These are phyloP conservation scores for Yarrowia phangngaensis DNA, from an alignment of 805 yeast genomes.

Conservation along the genomic window DNA sequence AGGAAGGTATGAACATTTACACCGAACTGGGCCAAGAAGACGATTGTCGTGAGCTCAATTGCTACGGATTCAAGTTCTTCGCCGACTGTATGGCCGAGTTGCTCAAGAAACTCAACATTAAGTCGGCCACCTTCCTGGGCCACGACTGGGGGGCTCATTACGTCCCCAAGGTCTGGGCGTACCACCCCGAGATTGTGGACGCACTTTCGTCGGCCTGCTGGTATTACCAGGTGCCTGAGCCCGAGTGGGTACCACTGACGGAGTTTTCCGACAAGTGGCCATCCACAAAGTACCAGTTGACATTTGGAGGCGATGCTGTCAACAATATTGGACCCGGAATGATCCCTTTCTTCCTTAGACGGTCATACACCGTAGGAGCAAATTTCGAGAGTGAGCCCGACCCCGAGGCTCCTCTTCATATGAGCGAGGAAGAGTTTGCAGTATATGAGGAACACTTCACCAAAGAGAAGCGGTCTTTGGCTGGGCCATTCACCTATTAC, in stretches of 20 bases:
- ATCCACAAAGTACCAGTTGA: constrained; percentile 22
- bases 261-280: constrained; percentile 27
- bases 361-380: constrained; percentile 22
- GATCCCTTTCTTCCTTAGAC: constrained; percentile 23
- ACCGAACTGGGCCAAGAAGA: constrained; percentile 26
- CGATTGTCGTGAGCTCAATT: constrained; percentile 18
- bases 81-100: constrained; percentile 25
- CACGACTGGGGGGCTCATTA: constrained; percentile 28
- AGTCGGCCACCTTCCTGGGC: constrained; percentile 23
- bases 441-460: constrained; percentile 21
- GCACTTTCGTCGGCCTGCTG: constrained; percentile 24
- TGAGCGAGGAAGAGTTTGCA: constrained; percentile 27
- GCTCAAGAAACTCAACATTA: constrained; percentile 16
- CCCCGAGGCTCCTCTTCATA: constrained; percentile 23
- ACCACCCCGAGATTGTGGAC: constrained; percentile 27
- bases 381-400: constrained; percentile 21
- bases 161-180: constrained; percentile 26
- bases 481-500: constrained; percentile 25
- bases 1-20: constrained; percentile 22
- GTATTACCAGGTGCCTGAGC: constrained; percentile 26
- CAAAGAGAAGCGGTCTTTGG: constrained; percentile 24
- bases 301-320: constrained; percentile 26
- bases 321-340: constrained; percentile 18
- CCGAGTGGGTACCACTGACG: constrained; percentile 21
- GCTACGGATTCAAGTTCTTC: constrained; percentile 22